Evolutionary conservation across 2,329 filamentous ascomycete genomes (phyloP).

Genomic region (Anisogramma anomala): DNA sequence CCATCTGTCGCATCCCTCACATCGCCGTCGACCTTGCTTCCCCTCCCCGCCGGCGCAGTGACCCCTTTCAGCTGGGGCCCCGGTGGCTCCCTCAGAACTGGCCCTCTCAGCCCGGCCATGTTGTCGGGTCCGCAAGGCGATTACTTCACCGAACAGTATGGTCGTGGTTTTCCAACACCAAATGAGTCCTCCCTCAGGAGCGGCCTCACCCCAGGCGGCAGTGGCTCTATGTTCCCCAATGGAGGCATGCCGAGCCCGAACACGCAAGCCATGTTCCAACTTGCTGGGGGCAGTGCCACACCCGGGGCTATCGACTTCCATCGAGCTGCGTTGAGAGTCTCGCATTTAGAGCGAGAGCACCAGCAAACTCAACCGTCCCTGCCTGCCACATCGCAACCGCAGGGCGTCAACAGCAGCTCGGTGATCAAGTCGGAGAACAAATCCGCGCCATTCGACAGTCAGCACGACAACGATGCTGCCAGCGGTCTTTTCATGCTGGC

Average conservation of each 20-base stretch:
- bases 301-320: conserved; percentile 91
- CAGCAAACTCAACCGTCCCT: conserved; percentile 28
- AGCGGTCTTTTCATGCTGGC: conserved; percentile 90
- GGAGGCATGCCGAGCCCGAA: conserved; percentile 65
- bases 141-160: conserved; percentile 74
- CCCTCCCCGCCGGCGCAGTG: conserved; percentile 61
- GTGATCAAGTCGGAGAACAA: conserved; percentile 37
- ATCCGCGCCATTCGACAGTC: conserved; percentile 62
- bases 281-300: conserved; percentile 72
- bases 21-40: conserved; percentile 59
- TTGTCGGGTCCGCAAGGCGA: conserved; percentile 75
- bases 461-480: conserved; percentile 84
- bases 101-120: conserved; percentile 94
- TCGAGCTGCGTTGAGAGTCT: conserved; percentile 75
- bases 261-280: conserved; percentile 68
- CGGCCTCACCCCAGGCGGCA: conserved; percentile 84
- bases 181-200: conserved; percentile 92
- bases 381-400: conserved; percentile 40
- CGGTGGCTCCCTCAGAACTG: conserved; percentile 74
- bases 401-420: conserved; percentile 34
- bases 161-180: conserved; percentile 80
- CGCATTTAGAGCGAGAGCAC: conserved; percentile 50
- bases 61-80: conserved; percentile 64
- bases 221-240: conserved; percentile 86
- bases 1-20: conserved; percentile 85